These are phyloP conservation scores for Blastosporella zonata DNA, from an alignment of 1,284 basidiomycete species.

Conservation along the genomic window DNA sequence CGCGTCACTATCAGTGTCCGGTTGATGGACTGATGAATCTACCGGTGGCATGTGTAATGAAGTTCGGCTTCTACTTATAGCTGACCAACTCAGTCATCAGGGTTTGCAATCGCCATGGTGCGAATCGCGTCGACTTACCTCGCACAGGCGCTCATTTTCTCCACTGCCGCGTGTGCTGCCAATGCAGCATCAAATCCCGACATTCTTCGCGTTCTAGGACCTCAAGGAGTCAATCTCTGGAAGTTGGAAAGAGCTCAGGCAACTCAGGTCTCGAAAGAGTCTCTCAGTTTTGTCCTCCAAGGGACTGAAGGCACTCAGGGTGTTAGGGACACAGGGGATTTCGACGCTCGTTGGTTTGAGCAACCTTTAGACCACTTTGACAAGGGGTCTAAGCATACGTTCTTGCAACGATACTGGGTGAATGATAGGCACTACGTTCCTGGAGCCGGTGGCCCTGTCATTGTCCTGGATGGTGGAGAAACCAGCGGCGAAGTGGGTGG, in stretches of 20 bases:
- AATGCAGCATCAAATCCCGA: conserved; percentile 13
- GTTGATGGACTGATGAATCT: no score
- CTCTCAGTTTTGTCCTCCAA: conserved; percentile 24
- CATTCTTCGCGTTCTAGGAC: conserved; percentile 33
- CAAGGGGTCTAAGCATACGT: conserved; percentile 48
- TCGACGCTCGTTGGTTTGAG: conserved; percentile 66
- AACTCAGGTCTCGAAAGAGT: conserved; percentile 14
- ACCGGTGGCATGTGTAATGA: conserved; percentile 1
- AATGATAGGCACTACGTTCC: conserved; percentile 81
- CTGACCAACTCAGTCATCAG: background rate
- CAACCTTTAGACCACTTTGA: conserved; percentile 85
- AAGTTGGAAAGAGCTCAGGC: conserved; percentile 32
- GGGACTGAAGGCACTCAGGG: conserved; percentile 21
- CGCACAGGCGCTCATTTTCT: conserved; percentile 7
- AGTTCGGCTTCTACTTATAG: background rate
- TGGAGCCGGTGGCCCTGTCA: conserved; percentile 70
- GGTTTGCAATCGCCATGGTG: conserved; percentile 6
- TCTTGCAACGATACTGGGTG: conserved; percentile 84
- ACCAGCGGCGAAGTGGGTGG: conserved; percentile 61
- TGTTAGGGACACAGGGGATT: conserved; percentile 30
- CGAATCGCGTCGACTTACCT: conserved; percentile 6
- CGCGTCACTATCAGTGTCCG: no score
- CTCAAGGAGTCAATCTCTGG: conserved; percentile 48
- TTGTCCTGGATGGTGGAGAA: conserved; percentile 84
- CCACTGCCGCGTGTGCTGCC: conserved; percentile 2